Evolutionary conservation across 768 basidiomycete genomes (phyloP), one percentile per base, ranked within the genome.

Genomic region (Macrolepiota dolichaula): DNA sequence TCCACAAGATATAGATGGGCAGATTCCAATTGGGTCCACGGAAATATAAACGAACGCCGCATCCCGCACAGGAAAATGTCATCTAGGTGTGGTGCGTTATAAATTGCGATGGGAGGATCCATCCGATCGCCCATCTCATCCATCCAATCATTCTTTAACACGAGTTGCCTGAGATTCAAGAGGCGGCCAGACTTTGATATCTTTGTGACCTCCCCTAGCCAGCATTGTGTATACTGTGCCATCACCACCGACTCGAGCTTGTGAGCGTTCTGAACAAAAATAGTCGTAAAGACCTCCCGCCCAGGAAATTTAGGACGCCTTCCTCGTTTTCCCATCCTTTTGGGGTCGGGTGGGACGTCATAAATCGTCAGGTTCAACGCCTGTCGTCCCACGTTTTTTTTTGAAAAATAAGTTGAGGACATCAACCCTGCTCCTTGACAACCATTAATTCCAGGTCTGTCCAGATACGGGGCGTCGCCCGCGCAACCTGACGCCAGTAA

Each of bases 401-500:
- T 11, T 53, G 52, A 53, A 37, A 53, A 36, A 53, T 35, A 36
- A 13, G 19, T 53, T 12, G 52, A 53, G 52, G 29, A 53, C 35
- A n/a, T 35, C 19, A n/a, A 53, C n/a, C 52, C 52, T 53, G 19
- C 37, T n/a, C 52, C 27, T 32, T n/a, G 52, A 53, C 52, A 32
- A 53, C 52, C 52, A 53, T 53, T 17, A 53, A 36, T 10, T n/a
- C 15, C 9, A 53, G 52, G n/a, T 19, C 4, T 2, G 52, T 53
- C 52, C 52, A 53, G 29, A 53, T n/a, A 4, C 19, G 52, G 6
- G 52, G 52, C 4, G 52, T 53, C 17, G 35, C n/a, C 52, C 52
- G 37, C 12, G 52, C 52, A 53, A 53, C 36, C 12, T 53, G 52
- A 38, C 52, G 52, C 52, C 52, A 53, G 36, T 35, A 53, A 22